These are phyloP conservation scores for Thermothelomyces thermophilus DNA, from an alignment of 2,329 filamentous ascomycete genomes.

Conservation along the genomic window DNA sequence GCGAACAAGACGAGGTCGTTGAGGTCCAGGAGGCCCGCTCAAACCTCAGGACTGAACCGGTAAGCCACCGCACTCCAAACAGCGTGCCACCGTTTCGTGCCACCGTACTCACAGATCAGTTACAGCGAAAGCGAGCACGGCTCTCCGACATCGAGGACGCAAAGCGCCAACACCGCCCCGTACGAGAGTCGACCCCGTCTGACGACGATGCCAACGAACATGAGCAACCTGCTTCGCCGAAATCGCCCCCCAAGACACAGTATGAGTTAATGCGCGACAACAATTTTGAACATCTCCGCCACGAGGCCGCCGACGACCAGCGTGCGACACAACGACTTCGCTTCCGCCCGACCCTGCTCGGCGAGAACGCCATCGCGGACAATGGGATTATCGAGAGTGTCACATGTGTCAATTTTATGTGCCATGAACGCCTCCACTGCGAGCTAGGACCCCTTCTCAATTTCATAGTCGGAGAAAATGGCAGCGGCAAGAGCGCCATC, in stretches of 20 bases:
- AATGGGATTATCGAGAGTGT: constrained; percentile 85
- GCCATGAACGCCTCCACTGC: constrained; percentile 74
- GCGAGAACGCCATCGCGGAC: constrained; percentile 69
- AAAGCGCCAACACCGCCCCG: constrained; percentile 13
- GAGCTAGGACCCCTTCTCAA: constrained; percentile 92
- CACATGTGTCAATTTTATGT: constrained; percentile 93
- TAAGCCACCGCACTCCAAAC: constrained; percentile 27
- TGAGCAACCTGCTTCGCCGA: constrained; percentile 15
- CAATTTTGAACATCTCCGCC: constrained; percentile 50
- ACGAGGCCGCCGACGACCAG: constrained; percentile 54
- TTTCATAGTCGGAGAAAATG: constrained; percentile 96
- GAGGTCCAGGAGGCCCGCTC: constrained; percentile 38
- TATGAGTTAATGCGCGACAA: constrained; percentile 57
- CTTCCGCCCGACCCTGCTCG: constrained; percentile 37
- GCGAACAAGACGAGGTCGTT: constrained; percentile 31
- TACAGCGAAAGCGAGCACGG: constrained; percentile 36
- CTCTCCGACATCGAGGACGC: constrained; percentile 27
- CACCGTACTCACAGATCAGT: constrained; percentile 14
- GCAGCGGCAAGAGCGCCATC: constrained; percentile 94
- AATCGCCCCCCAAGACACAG: constrained; percentile 47
- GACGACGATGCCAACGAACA: constrained; percentile 27
- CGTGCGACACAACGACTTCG: constrained; percentile 58
- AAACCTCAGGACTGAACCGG: constrained; percentile 33
- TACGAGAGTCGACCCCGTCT: constrained; percentile 20
- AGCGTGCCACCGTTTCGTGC: not conserved